Conservation (phyloP, 495 filamentous ascomycete species). For the Hypoxylon subgilvum region DNA sequence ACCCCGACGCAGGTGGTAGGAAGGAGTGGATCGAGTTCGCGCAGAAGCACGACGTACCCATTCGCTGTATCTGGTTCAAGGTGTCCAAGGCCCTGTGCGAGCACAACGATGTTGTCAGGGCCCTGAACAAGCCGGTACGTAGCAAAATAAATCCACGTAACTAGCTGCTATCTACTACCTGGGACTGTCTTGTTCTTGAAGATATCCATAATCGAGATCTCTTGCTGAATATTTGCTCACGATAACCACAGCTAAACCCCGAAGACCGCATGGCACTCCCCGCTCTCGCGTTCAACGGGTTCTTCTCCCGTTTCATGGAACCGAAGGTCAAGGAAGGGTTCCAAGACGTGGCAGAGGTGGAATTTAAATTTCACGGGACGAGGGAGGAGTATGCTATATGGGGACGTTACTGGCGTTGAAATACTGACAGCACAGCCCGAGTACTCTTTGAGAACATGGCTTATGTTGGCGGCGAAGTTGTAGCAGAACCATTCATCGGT, state of each 20-base stretch:
- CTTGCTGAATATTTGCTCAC: not conserved
- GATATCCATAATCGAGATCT: not conserved
- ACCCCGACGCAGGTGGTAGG: slow-evolving; percentile 77
- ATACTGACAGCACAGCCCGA: not conserved
- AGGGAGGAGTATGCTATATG: slow-evolving; percentile 67
- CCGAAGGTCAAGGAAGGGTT: slow-evolving; percentile 83
- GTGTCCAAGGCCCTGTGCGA: slow-evolving; percentile 73
- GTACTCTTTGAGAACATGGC: not conserved
- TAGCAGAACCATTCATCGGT: no score
- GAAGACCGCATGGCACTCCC: slow-evolving; percentile 78
- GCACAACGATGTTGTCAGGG: slow-evolving; percentile 88
- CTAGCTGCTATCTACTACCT: not conserved
- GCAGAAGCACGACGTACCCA: slow-evolving; percentile 69
- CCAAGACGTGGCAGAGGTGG: slow-evolving; percentile 71
- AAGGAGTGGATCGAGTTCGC: slow-evolving; percentile 77
- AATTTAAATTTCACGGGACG: slow-evolving; percentile 62
- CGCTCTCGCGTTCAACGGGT: slow-evolving; percentile 78
- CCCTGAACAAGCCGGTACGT: slow-evolving; percentile 65
- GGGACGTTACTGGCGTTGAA: slow-evolving; percentile 74
- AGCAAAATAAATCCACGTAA: not conserved
- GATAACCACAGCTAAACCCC: slow-evolving; percentile 69
- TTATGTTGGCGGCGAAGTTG: not conserved
- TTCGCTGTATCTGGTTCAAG: slow-evolving; percentile 87
- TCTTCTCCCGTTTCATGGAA: slow-evolving; percentile 69
- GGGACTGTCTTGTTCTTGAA: not conserved